phyloP scores from a whole-genome alignment of 164 flowering plant species.

The Sedum album region DNA sequence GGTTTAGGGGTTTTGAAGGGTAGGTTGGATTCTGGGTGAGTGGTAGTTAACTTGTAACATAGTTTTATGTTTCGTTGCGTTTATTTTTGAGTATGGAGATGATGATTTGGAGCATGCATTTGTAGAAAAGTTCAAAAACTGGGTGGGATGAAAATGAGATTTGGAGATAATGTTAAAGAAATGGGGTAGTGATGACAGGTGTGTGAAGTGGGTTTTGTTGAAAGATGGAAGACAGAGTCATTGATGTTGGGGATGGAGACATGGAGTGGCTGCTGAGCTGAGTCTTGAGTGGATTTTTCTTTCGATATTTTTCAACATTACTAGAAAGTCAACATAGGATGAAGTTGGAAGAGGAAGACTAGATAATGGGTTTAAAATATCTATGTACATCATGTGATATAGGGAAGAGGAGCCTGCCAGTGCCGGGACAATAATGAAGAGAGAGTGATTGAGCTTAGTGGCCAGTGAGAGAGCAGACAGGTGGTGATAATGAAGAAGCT shows the following conservation, averaged over 20 bases:
- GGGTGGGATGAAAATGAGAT: neutral
- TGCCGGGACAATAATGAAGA: neutral
- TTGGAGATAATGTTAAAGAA: neutral
- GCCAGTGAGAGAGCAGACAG: constrained; percentile 1
- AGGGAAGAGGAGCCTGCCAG: neutral
- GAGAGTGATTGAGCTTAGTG: neutral
- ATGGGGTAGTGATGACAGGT: neutral
- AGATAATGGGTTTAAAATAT: neutral
- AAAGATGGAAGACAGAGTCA: neutral
- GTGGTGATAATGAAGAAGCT: neutral
- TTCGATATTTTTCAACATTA: neutral
- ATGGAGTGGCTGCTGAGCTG: constrained; percentile 1
- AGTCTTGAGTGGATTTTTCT: neutral
- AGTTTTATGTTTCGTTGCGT: neutral
- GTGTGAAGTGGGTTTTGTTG: neutral
- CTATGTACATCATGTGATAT: neutral
- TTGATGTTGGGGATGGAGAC: neutral
- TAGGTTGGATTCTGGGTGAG: neutral
- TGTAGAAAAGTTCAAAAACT: constrained; percentile 1
- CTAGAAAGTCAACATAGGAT: neutral
- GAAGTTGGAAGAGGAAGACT: neutral
- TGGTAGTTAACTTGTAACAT: neutral
- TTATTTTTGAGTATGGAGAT: neutral
- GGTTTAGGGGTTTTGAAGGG: constrained; percentile 5
- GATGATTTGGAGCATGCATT: neutral